These are phyloP conservation scores for Phanerochaete sordida DNA, from an alignment of 768 basidiomycete species.

Conservation along the genomic window DNA sequence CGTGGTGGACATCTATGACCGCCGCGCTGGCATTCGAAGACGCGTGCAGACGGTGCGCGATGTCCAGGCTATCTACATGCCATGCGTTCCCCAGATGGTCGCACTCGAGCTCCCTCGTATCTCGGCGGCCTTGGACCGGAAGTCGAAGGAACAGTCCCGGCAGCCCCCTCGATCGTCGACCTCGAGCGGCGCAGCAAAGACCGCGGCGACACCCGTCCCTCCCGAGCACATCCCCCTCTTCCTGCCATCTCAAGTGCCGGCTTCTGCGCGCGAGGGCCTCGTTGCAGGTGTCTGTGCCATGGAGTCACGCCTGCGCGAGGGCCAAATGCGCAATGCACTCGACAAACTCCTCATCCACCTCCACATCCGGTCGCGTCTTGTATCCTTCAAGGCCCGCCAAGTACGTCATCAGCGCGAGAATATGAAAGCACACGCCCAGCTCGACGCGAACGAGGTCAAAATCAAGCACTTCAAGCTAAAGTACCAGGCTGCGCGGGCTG, in stretches of 20 bases:
- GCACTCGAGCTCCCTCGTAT: too few relatives aligned
- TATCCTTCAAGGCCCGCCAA: slow-evolving; percentile 11
- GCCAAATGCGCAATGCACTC: slow-evolving; percentile 14
- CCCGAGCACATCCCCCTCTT: slow-evolving; percentile 16
- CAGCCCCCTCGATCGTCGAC: background rate
- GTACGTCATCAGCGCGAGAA: slow-evolving; percentile 10
- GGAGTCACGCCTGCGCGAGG: slow-evolving; percentile 13
- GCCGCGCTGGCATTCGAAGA: background rate
- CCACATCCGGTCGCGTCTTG: slow-evolving; percentile 11
- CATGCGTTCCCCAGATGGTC: slow-evolving; percentile 4
- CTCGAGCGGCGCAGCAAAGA: too few relatives aligned
- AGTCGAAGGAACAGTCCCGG: background rate
- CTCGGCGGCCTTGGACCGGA: too few relatives aligned
- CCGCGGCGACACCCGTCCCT: too few relatives aligned
- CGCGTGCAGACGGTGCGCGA: slow-evolving; percentile 6
- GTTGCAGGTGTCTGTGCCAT: background rate
- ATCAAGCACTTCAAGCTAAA: background rate
- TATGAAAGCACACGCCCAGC: slow-evolving; percentile 3
- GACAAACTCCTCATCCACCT: slow-evolving; percentile 15
- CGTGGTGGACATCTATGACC: background rate
- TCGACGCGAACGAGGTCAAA: slow-evolving; percentile 2
- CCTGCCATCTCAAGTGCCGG: slow-evolving; percentile 20
- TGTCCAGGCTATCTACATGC: slow-evolving; percentile 17
- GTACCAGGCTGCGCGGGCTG: slow-evolving; percentile 1
- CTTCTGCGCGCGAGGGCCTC: background rate